Base-by-base conservation (phyloP, 495 filamentous ascomycete genomes). In the Bryoglossum gracile region DNA sequence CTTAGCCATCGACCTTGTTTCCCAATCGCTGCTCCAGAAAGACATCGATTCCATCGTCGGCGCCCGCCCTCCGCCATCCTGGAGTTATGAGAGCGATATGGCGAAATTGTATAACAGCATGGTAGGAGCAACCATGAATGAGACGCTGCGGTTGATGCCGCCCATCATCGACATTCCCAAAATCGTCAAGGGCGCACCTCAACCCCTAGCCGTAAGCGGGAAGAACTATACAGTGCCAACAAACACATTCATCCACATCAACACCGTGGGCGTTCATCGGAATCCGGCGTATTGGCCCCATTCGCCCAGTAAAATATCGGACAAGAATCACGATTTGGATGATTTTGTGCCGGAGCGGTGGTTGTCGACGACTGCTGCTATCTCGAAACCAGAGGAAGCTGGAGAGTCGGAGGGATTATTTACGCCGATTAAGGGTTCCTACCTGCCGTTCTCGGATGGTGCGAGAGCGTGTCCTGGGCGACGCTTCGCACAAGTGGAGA, bases 401-500 rank as follows among this genome's bases (percentile, higher is more conserved):
- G 68, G 69, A 22, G 65, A 74, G 40, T 73, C 72, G 0, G 56
- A 70, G 38, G 75, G 73, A 6, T 70, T 79, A 43, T 83, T 77
- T 65, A 26, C 72, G 18, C 82, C 83, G 0, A 64, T 69, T 0
- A 71, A 76, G 16, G 82, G 83, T 1, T 71, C 79, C 2, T 89
- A 74, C 55, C 65, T 88, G 10, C 80, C 87, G 0, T 91, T 89
- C 64, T 80, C 78, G 39, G 83, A 87, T 30, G 86, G 87, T 6
- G 67, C 74, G 23, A 74, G 78, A 51, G 78, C 81, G 50, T 92
- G 83, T 65, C 74, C 80, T 51, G 87, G 74, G 46, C 74, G 75
- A 44, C 75, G 77, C 50, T 88, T 91, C 57, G 84, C 86, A 10
- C 82, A 88, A 65, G 86, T 89, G 53, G 87, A 92, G 60, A 69